phyloP scores from a whole-genome alignment of 306 rosid genomes.

The Quercus mongolica region DNA sequence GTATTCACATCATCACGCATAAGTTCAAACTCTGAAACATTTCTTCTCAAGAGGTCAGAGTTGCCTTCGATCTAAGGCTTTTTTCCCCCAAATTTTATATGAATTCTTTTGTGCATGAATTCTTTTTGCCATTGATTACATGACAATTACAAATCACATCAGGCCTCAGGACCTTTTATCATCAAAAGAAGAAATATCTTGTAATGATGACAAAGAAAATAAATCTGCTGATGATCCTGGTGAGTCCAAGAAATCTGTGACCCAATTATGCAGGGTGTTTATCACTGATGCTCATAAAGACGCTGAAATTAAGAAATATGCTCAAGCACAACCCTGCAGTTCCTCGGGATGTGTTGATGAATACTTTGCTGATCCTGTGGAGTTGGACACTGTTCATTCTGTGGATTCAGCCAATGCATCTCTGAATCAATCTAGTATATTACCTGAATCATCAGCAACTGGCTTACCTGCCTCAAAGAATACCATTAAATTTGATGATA shows the following conservation, averaged over 20 bases:
- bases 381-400: constrained; percentile 14
- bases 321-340: constrained; percentile 26
- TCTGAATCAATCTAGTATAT: constrained; percentile 26
- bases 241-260: constrained; percentile 12
- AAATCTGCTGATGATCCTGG: constrained; percentile 26
- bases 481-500: constrained; percentile 15
- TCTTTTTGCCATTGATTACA: neutral
- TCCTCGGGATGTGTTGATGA: constrained; percentile 38
- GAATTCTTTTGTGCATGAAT: neutral
- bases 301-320: constrained; percentile 11
- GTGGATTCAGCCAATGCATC: constrained; percentile 12
- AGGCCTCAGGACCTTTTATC: constrained; percentile 42
- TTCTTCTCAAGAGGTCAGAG: constrained; percentile 41
- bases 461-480: constrained; percentile 19
- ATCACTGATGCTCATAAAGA: constrained; percentile 21
- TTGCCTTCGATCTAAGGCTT: neutral
- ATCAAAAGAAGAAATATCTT: constrained; percentile 22
- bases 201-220: constrained; percentile 21
- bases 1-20: constrained; percentile 54
- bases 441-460: constrained; percentile 15
- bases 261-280: constrained; percentile 22
- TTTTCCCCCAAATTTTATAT: neutral
- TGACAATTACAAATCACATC: constrained; percentile 2
- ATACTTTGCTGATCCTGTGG: constrained; percentile 55
- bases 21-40: constrained; percentile 30